Conservation (phyloP, 345 rosid genomes). For the Citrus sinensis region DNA sequence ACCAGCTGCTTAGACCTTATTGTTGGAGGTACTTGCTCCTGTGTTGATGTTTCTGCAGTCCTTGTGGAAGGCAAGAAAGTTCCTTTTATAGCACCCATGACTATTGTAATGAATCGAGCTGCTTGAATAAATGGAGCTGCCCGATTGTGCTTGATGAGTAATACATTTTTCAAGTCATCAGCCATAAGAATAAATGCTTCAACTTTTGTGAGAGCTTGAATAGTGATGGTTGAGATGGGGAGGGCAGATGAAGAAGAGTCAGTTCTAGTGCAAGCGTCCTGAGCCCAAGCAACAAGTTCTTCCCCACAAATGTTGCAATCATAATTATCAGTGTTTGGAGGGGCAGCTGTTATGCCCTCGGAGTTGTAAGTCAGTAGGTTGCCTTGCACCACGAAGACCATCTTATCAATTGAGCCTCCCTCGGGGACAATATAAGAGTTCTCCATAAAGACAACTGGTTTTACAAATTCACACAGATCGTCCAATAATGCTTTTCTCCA, state of each 20-base stretch:
- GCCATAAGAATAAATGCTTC: conserved; percentile 1
- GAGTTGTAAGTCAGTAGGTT: background rate
- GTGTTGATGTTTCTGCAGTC: background rate
- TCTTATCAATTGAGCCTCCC: conserved; percentile 48
- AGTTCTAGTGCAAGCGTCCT: background rate
- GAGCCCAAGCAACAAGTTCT: conserved; percentile 8
- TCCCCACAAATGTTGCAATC: background rate
- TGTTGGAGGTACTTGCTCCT: background rate
- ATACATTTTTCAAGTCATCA: background rate
- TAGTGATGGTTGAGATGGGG: background rate
- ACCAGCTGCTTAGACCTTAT: background rate
- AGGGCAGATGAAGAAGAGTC: background rate
- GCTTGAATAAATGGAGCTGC: background rate
- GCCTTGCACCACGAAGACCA: background rate
- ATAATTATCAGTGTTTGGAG: background rate
- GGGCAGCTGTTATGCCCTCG: background rate
- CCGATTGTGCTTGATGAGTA: background rate
- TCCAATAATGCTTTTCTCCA: conserved; percentile 41
- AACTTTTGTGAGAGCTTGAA: background rate
- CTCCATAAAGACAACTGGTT: conserved; percentile 42
- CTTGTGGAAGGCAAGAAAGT: background rate
- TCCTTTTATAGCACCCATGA: background rate
- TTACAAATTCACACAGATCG: conserved; percentile 53
- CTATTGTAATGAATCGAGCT: background rate
- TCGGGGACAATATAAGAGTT: conserved; percentile 42